Conservation (phyloP, 2,329 filamentous ascomycete species). For the Talaromyces amestolkiae region DNA sequence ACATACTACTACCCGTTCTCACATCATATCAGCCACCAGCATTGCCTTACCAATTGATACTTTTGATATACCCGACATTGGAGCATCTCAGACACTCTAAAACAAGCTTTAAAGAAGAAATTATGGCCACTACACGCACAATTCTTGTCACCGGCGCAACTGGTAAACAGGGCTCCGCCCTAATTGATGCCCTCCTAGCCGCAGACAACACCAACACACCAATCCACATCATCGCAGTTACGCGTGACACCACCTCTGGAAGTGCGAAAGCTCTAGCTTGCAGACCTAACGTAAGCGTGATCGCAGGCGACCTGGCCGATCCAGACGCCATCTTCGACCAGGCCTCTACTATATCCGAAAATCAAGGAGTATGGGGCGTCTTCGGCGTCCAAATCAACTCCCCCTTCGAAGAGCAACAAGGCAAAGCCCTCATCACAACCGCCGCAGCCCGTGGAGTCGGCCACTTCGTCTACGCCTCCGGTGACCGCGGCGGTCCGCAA, state of each 20-base stretch:
- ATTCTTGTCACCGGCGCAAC: slow-evolving; percentile 16
- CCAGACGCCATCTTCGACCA: slow-evolving; percentile 13
- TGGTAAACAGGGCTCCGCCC: slow-evolving; percentile 8
- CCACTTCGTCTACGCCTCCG: slow-evolving; percentile 13
- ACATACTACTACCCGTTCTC: too few relatives aligned
- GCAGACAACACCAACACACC: background rate
- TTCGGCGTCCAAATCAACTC: slow-evolving; percentile 11
- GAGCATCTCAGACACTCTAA: background rate
- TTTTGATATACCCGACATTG: too few relatives aligned
- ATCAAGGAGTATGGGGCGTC: slow-evolving; percentile 4
- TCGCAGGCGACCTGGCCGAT: slow-evolving; percentile 10
- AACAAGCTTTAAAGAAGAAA: background rate
- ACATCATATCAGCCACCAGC: too few relatives aligned
- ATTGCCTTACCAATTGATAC: too few relatives aligned
- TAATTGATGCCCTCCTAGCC: slow-evolving; percentile 13
- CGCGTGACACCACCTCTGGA: slow-evolving; percentile 7
- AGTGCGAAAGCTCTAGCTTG: slow-evolving; percentile 7
- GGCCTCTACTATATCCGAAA: background rate
- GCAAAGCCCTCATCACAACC: background rate
- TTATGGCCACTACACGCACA: background rate
- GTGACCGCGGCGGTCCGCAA: slow-evolving; percentile 2
- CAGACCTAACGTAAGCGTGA: slow-evolving; percentile 5
- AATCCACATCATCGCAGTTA: slow-evolving; percentile 7
- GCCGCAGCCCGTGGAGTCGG: slow-evolving; percentile 9
- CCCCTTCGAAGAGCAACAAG: slow-evolving; percentile 9